phyloP scores from a whole-genome alignment of 257 asterid genomes.

The Solanum bulbocastanum region DNA sequence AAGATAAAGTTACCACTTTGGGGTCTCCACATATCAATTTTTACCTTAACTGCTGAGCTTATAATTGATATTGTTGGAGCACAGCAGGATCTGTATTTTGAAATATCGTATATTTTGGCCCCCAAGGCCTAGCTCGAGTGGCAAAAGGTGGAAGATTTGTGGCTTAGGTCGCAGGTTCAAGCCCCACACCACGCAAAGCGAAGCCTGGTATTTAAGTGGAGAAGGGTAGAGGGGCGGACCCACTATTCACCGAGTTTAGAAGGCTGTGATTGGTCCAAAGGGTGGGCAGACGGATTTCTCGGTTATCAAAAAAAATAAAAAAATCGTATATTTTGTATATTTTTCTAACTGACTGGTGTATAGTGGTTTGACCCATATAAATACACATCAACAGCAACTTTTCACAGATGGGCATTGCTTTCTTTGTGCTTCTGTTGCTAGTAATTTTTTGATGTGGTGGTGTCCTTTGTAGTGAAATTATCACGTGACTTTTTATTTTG shows the following conservation, averaged over 20 bases:
- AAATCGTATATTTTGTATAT: not conserved
- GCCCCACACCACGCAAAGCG: too few species aligned
- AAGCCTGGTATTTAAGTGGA: too few species aligned
- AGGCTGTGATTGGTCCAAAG: too few species aligned
- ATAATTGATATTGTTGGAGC: not conserved
- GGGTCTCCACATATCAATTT: not conserved
- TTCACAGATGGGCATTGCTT: not conserved
- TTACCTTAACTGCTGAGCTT: not conserved
- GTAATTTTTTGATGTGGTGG: not conserved
- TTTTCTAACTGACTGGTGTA: not conserved
- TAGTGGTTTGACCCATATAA: not conserved
- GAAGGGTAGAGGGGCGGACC: too few species aligned
- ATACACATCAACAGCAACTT: not conserved
- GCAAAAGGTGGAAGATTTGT: too few species aligned
- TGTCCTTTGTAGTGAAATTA: not conserved
- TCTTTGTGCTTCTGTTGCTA: not conserved
- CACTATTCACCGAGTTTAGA: too few species aligned
- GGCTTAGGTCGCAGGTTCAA: too few species aligned
- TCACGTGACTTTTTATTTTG: not conserved
- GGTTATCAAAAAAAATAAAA: too few species aligned
- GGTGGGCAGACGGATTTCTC: too few species aligned
- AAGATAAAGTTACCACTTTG: not conserved
- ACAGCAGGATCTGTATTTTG: not conserved
- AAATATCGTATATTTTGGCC: not conserved
- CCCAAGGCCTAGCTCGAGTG: too few species aligned